Percentiles rank a stretch among this genome's conserved stretches.
These are phyloP conservation scores for Gynandropsis gynandra DNA, from an alignment of 345 rosid genomes.

Conservation along the genomic window DNA sequence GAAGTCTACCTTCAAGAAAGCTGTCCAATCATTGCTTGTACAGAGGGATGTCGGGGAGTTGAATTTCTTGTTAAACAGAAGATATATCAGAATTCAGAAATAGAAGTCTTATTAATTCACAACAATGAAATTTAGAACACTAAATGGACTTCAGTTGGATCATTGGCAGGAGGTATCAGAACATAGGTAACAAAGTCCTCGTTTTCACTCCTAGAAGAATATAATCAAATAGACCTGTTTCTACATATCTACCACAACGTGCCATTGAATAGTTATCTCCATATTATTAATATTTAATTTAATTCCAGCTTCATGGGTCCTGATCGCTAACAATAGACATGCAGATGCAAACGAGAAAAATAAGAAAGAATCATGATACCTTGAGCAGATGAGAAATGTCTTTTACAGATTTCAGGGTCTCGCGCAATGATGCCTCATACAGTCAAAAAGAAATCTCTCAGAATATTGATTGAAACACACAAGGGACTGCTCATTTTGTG, in stretches of 20 bases:
- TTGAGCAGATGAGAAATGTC: constrained; percentile 70
- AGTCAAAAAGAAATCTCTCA: constrained; percentile 35
- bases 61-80: constrained; percentile 59
- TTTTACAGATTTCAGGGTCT: constrained; percentile 83
- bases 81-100: constrained; percentile 18
- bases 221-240: constrained; percentile 10
- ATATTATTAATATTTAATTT: neutral
- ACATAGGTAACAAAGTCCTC: neutral
- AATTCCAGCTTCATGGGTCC: neutral
- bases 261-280: neutral
- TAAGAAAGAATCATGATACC: constrained; percentile 35
- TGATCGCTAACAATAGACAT: constrained; percentile 12
- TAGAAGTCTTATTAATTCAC: neutral
- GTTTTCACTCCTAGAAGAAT: neutral
- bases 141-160: no score
- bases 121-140: neutral
- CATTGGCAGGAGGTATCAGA: constrained; percentile 7
- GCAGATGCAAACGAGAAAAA: constrained; percentile 11
- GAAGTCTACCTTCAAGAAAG: constrained; percentile 69
- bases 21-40: constrained; percentile 73
- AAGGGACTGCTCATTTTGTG: neutral
- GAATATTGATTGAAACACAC: constrained; percentile 6
- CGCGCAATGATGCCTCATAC: constrained; percentile 60
- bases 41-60: constrained; percentile 77
- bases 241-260: constrained; percentile 13